Evolutionary conservation across 331 rosid genomes (phyloP), one percentile per base, ranked within the genome.

Genomic region (Quercus phellos): DNA sequence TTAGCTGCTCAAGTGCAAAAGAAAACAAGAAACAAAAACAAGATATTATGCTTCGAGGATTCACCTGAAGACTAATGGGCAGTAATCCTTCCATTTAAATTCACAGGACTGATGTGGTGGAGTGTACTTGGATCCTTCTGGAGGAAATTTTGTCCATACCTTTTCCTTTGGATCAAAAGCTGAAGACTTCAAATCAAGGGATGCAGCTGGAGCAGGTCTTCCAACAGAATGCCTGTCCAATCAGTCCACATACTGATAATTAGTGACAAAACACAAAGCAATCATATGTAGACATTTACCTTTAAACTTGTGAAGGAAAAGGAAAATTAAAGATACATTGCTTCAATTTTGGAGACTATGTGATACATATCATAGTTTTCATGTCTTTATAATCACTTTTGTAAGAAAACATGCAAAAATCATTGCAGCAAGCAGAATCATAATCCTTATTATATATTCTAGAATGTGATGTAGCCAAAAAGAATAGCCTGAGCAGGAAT

Each of bases 101-200:
- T 91, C 97, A 69, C 85, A 55, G 1, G 91, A 93, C 70, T 86
- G 89, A 82, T 91, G 98, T 58, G 97, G 94, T 22, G 97, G 94
- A 55, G 98, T 93, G 27, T 89, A 83, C 75, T 93, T 89, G 67
- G 92, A 88, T 51, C 96, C 98, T 80, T 93, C 94, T 0, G 94
- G 79, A 58, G 98, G 97, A 82, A 93, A 91, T 85, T 89, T 87
- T 8, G 98, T 93, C 98, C 96, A 93, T 43, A 88, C 77, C 82
- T 93, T 93, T 79, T 91, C 94, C 77, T 83, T 91, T 2, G 98
- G 97, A 73, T 93, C 94, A 78, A 91, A 91, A 78, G 97, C 97
- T 7, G 98, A 85, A 73, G 97, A 90, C 84, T 85, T 91, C 70
- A 93, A 80, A 64, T 91, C 97, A 73, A 87, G 83, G 70, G 88